These are phyloP conservation scores for Aureobasidium namibiae DNA, from an alignment of 2,329 filamentous ascomycete species.

Conservation along the genomic window DNA sequence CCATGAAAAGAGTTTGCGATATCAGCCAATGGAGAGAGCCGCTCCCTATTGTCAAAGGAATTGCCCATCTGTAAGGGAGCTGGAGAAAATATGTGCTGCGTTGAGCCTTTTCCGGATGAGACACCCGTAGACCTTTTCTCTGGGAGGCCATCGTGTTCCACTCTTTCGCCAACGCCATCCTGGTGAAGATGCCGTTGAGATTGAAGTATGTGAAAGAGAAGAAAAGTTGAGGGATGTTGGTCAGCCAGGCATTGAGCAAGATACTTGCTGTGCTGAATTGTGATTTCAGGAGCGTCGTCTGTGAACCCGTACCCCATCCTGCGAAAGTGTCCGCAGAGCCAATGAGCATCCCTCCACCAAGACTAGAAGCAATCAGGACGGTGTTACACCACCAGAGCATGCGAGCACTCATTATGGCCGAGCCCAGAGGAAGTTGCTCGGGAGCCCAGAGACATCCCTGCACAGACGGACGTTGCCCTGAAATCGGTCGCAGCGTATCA, in stretches of 20 bases:
- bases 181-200: neutral
- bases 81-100: too few species aligned
- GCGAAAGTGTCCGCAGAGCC: neutral
- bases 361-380: neutral
- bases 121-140: neutral
- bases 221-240: neutral
- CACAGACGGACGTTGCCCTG: neutral
- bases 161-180: neutral
- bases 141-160: neutral
- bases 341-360: neutral
- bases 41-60: too few species aligned
- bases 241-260: neutral
- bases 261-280: neutral
- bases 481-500: neutral
- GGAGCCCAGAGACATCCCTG: neutral
- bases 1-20: neutral
- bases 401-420: neutral
- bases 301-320: neutral
- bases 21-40: too few species aligned
- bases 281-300: neutral
- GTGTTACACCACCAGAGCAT: neutral
- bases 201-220: neutral
- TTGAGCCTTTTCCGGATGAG: neutral
- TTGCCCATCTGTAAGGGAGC: too few species aligned
- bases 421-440: neutral